Evolutionary conservation across 75 land plant species (phyloP), one percentile per base, ranked within the genome.

Genomic region (Pseudotsuga menziesii): DNA sequence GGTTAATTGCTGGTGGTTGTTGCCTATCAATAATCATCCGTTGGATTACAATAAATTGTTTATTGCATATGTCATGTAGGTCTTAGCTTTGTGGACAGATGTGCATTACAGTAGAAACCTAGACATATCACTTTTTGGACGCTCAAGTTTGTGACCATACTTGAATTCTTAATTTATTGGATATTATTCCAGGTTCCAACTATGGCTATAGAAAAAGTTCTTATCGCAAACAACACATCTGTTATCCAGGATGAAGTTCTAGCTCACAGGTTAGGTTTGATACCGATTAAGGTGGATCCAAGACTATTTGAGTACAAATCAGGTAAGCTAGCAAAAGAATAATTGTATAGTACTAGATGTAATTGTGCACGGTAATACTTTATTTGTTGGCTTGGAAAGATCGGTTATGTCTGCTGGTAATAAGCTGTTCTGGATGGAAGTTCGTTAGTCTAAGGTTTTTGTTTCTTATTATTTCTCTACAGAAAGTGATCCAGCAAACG

Each of bases 181-280:
- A 41, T 48, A 48, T 48, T 48, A 48, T 48, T 83, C 71, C 72
- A 96, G 99, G 85, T 94, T 74, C 99, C 99, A 2, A 96, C 95
- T 26, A 94, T 96, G 98, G 99, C 99, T 25, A 90, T 94, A 81
- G 99, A 96, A 82, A 96, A 90, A 81, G 93, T 96, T 57, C 81
- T 89, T 55, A 86, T 96, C 59, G 97, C 92, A 76, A 89, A 96
- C 63, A 96, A 96, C 58, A 94, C 99, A 29, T 92, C 93, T 20
- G 88, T 92, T 17, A 85, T 94, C 73, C 92, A 92, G 78, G 99
- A 96, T 79, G 98, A 96, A 71, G 94, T 90, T 15, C 87, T 96
- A 58, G 83, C 99, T 58, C 99, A 96, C 75, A 93, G 99, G 64
- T 82, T 96, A 67, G 99, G 98, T 57, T 83, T 96, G 23, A 83